Conservation (phyloP, 2,329 filamentous ascomycete species). For the Aplosporella prunicola region DNA sequence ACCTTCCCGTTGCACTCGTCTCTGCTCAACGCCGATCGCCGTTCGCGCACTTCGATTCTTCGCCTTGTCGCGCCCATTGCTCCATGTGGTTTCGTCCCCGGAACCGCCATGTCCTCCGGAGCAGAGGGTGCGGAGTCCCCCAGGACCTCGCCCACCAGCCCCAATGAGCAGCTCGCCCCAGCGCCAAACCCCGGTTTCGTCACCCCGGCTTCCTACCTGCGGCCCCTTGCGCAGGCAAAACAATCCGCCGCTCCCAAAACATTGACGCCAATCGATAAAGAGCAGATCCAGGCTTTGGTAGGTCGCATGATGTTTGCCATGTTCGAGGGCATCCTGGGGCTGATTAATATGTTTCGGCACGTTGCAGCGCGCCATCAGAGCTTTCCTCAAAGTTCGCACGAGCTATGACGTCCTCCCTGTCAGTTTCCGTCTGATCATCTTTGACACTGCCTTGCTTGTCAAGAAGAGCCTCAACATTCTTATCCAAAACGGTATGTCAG, state of each 20-base stretch:
- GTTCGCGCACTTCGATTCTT: constrained; percentile 1
- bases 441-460: constrained; percentile 89
- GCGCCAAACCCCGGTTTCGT: constrained; percentile 24
- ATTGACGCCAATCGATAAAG: constrained; percentile 58
- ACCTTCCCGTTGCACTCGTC: constrained; percentile 8
- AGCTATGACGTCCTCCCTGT: constrained; percentile 97
- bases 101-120: constrained; percentile 28
- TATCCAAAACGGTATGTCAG: constrained; percentile 75
- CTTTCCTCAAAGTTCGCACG: constrained; percentile 91
- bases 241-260: constrained; percentile 22
- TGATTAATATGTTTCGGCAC: too few relatives aligned
- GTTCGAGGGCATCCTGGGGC: too few relatives aligned
- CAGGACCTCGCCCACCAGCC: constrained; percentile 16
- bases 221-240: constrained; percentile 19
- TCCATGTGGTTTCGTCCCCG: constrained; percentile 28
- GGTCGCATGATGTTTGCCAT: too few relatives aligned
- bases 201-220: constrained; percentile 29
- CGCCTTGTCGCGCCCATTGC: constrained; percentile 10
- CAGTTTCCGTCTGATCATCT: constrained; percentile 89
- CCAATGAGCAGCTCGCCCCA: constrained; percentile 16
- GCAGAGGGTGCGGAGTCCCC: constrained; percentile 24
- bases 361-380: constrained; percentile 71
- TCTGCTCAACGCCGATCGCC: background rate
- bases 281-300: constrained; percentile 71
- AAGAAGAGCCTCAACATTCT: constrained; percentile 96